Evolutionary conservation across 495 filamentous ascomycete species (phyloP).

Genomic region (Niebla homalea): DNA sequence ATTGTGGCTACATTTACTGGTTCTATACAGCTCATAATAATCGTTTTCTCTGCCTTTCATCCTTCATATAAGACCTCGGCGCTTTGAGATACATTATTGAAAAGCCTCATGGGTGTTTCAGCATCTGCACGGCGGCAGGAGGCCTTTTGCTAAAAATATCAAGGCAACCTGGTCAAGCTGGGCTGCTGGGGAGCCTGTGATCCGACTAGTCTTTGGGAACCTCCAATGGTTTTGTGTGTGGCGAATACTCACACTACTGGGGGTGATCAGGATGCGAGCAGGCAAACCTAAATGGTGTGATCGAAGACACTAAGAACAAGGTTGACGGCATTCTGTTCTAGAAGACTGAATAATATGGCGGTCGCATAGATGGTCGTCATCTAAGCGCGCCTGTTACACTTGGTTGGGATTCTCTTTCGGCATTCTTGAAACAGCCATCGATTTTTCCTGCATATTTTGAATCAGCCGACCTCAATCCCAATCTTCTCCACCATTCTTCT

Average conservation of each 20-base stretch:
- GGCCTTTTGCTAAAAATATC: no score
- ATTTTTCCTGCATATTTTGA: neutral
- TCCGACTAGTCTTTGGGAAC: no score
- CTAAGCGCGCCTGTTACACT: slow-evolving; percentile 2
- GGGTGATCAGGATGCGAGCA: no score
- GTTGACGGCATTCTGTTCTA: neutral
- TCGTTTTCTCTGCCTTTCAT: neutral
- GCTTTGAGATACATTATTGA: neutral
- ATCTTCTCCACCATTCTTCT: no score
- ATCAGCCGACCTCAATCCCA: no score
- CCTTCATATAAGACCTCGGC: neutral
- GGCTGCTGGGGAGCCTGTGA: no score
- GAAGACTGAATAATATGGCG: neutral
- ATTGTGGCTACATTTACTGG: neutral
- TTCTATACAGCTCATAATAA: neutral
- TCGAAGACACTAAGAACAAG: no score
- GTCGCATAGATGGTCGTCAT: neutral
- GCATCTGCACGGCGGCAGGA: neutral
- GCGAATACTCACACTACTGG: no score
- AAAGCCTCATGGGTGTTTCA: neutral
- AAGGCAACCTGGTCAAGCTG: no score
- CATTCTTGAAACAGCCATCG: neutral
- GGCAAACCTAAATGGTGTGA: no score
- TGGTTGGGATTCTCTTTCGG: neutral
- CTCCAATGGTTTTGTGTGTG: no score